These are phyloP conservation scores for Aspergillus niger DNA, from an alignment of 2,329 filamentous ascomycete species.

Conservation along the genomic window DNA sequence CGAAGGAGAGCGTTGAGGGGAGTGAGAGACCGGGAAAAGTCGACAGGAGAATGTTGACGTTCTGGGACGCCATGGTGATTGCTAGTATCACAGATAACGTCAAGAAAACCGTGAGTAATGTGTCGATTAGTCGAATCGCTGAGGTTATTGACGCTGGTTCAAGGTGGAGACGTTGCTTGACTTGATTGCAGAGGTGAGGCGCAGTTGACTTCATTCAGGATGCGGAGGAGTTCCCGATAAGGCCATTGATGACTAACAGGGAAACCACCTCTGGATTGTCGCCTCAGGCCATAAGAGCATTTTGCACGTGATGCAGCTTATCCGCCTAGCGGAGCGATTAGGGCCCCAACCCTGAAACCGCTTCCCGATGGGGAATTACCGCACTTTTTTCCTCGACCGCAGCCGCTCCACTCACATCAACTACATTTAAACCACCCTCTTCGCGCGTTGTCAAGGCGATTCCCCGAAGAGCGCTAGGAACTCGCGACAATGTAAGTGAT, in stretches of 20 bases:
- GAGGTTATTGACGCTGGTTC: not conserved
- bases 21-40: constrained; percentile 81
- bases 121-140: not conserved
- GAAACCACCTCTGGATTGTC: not conserved
- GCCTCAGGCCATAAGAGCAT: constrained; percentile 6
- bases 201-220: constrained; percentile 14
- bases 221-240: constrained; percentile 23
- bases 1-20: constrained; percentile 79
- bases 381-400: constrained; percentile 38
- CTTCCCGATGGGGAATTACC: constrained; percentile 32
- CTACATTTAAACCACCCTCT: constrained; percentile 40
- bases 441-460: constrained; percentile 54
- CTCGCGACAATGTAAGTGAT: constrained; percentile 54
- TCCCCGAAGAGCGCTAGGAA: constrained; percentile 56
- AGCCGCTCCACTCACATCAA: constrained; percentile 36
- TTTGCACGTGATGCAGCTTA: constrained; percentile 13
- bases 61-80: constrained; percentile 57
- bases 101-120: not conserved
- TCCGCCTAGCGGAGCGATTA: constrained; percentile 22
- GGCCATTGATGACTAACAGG: constrained; percentile 10
- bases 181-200: not conserved
- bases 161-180: constrained; percentile 1
- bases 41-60: constrained; percentile 79
- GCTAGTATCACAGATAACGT: not conserved
- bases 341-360: constrained; percentile 34